Evolutionary conservation across 2,329 filamentous ascomycete genomes (phyloP), one percentile per base, ranked within the genome.

Genomic region (Stagonosporopsis tanaceti): DNA sequence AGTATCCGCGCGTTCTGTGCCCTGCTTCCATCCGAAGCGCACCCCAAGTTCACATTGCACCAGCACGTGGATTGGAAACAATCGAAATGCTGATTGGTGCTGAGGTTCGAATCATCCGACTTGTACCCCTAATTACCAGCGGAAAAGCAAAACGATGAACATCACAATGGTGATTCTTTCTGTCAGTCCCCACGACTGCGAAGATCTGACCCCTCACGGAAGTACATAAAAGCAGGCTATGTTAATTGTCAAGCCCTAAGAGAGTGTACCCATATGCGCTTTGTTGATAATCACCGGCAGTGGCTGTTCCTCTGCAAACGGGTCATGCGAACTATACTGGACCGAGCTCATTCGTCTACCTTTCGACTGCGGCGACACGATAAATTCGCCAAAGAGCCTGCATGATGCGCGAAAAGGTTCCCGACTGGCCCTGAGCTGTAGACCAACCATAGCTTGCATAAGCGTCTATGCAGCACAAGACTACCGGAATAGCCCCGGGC

Each of bases 391-490:
- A 47, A 20, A 30, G 9, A 22, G 14, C 20, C 17, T 35, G 44
- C 44, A 25, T 47, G 12, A 37, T n/a, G 44, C 42, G 42, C 20
- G 30, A 34, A 20, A 20, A 24, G 20, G 14, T 6, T n/a, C 6
- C 41, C 30, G 34, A 25, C 34, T 35, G 22, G 41, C 38, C 15
- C 20, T 38, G 20, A 24, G 15, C 24, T 30, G 6, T 35, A n/a
- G 38, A 30, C 51, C 47, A 37, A 42, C 6, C 20, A 37, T 53
- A 35, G 44, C 34, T 20, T 53, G 54, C 54, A 57, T 57, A 40
- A 53, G 54, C 53, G 53, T 51, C 9, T 30, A 47, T 53, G 54
- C 54, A 45, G 12, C 8, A 34, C 15, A 38, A 30, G 28, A 30
- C 22, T 34, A 28, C 50, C 50, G 54, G 6, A 32, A 12, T 48